Evolutionary conservation across 2,329 filamentous ascomycete genomes (phyloP).

Genomic region (Penicillium sp.): DNA sequence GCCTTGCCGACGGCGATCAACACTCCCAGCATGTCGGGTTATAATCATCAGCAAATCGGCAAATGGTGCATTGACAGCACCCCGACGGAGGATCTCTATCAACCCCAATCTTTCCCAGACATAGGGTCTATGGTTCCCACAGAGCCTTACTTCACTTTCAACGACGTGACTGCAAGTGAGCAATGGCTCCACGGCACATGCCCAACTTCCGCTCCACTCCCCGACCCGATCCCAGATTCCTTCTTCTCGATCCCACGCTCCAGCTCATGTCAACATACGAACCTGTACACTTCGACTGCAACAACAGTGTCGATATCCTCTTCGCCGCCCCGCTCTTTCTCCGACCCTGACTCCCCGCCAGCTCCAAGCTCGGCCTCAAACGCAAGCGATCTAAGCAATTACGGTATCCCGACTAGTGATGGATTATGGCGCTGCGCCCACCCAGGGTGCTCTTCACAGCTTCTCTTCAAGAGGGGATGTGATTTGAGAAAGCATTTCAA

Average conservation of each 20-base stretch:
- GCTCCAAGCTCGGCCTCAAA: conserved; percentile 13
- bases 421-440: conserved; percentile 60
- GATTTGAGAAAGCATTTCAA: conserved; percentile 66
- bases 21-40: conserved; percentile 8
- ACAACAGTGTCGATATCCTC: conserved; percentile 9
- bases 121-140: conserved; percentile 7
- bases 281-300: background rate
- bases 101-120: conserved; percentile 3
- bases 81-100: conserved; percentile 8
- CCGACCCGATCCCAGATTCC: conserved; percentile 1
- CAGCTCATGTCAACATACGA: background rate
- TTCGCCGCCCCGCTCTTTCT: conserved; percentile 17
- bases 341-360: conserved; percentile 13
- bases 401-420: conserved; percentile 32
- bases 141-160: conserved; percentile 8
- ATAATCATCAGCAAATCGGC: conserved; percentile 20
- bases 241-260: conserved; percentile 14
- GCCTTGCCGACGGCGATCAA: background rate
- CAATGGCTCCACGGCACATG: conserved; percentile 13
- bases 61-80: conserved; percentile 25
- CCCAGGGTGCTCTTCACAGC: conserved; percentile 60
- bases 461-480: conserved; percentile 60
- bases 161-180: conserved; percentile 7
- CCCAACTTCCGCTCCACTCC: conserved; percentile 1
- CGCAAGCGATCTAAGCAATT: conserved; percentile 31